Evolutionary conservation across 129 eudicot genomes (phyloP).

Genomic region (Daucus carota): DH1_v3.0 NC_030386.2:34584001-34584500

Average conservation of each 20-base stretch:
- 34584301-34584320: constrained; percentile 37
- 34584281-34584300: constrained; percentile 54
- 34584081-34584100: not conserved
- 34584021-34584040: constrained; percentile 55
- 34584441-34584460: too few species aligned
- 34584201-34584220: constrained; percentile 52
- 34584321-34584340: constrained; percentile 52
- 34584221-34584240: constrained; percentile 59
- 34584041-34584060: too few species aligned
- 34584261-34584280: constrained; percentile 34
- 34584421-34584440: constrained; percentile 70
- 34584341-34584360: constrained; percentile 39
- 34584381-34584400: constrained; percentile 73
- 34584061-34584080: not conserved
- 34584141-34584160: not conserved
- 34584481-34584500: too few species aligned
- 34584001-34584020: constrained; percentile 50
- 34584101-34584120: not conserved
- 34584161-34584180: constrained; percentile 18
- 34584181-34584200: not conserved
- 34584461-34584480: too few species aligned
- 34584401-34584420: constrained; percentile 79
- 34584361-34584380: constrained; percentile 51
- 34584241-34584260: constrained; percentile 45
- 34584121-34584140: not conserved